Conservation (phyloP, 78 protist genomes). For the Dictyostelium brefeldianum region DNA sequence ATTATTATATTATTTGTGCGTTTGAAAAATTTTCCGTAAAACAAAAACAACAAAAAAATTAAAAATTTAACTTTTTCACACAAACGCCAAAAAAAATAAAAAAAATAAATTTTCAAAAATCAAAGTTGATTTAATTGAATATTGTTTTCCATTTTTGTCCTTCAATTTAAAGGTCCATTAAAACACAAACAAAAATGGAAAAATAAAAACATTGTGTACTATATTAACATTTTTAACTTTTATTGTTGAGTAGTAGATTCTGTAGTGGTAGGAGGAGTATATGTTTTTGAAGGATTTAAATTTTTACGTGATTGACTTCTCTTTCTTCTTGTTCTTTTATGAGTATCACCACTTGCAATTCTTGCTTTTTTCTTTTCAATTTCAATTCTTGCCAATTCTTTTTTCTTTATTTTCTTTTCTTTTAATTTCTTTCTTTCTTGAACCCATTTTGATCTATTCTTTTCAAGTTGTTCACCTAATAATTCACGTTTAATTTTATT, state of each 20-base stretch:
- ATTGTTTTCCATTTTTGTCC: too few species aligned
- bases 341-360: conserved; percentile 14
- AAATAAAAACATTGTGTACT: neutral
- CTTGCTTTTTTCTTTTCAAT: neutral
- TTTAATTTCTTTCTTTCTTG: conserved; percentile 10
- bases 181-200: neutral
- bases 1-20: too few species aligned
- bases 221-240: too few species aligned
- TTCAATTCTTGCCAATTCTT: neutral
- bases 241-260: too few species aligned
- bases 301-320: neutral
- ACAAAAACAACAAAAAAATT: neutral
- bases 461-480: neutral
- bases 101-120: too few species aligned
- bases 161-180: too few species aligned
- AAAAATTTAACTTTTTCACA: too few species aligned
- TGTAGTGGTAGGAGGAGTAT: too few species aligned
- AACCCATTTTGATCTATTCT: neutral
- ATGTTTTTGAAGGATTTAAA: too few species aligned
- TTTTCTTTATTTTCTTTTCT: conserved; percentile 2
- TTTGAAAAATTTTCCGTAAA: too few species aligned
- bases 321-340: conserved; percentile 42
- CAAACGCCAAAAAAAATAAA: conserved; percentile 12
- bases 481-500: neutral
- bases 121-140: too few species aligned